These are phyloP conservation scores for Solanum chacoense DNA, from an alignment of 305 asterid species.

Conservation along the genomic window DNA sequence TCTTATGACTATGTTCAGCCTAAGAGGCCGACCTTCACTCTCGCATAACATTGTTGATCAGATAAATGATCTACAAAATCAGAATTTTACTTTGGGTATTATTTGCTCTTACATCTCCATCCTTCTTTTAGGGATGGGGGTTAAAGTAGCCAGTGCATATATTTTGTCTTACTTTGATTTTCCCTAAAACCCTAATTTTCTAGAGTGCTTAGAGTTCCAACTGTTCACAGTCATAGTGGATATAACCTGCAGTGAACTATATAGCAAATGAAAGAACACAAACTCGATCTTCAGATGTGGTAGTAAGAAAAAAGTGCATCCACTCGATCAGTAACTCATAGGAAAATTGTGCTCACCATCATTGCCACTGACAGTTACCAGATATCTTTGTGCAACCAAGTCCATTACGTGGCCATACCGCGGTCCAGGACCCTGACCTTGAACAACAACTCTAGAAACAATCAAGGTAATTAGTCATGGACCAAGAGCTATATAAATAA, in stretches of 20 bases:
- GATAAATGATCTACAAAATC: not conserved
- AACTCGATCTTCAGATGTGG: not conserved
- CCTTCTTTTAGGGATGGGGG: not conserved
- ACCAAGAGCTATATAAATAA: not conserved
- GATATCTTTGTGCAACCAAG: conserved; percentile 94
- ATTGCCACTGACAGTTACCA: conserved; percentile 87
- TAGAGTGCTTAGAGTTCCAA: not conserved
- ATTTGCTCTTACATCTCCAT: not conserved
- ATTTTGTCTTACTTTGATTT: not conserved
- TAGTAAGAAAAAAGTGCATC: not conserved
- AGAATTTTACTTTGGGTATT: not conserved
- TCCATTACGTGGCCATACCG: conserved; percentile 98
- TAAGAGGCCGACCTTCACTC: not conserved
- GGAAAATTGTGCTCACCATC: conserved; percentile 54
- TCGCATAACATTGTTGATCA: not conserved
- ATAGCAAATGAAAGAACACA: not conserved
- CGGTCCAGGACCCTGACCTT: conserved; percentile 98
- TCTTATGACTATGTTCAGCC: not conserved
- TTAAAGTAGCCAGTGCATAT: not conserved
- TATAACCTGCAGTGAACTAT: not conserved
- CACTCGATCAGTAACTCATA: not conserved
- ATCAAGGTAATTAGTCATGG: conserved; percentile 19
- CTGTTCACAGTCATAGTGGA: not conserved
- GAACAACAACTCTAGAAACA: conserved; percentile 82
- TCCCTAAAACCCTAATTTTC: not conserved